Evolutionary conservation across 768 basidiomycete species (phyloP).

Genomic region (Hygrophoropsis aurantiaca): DNA sequence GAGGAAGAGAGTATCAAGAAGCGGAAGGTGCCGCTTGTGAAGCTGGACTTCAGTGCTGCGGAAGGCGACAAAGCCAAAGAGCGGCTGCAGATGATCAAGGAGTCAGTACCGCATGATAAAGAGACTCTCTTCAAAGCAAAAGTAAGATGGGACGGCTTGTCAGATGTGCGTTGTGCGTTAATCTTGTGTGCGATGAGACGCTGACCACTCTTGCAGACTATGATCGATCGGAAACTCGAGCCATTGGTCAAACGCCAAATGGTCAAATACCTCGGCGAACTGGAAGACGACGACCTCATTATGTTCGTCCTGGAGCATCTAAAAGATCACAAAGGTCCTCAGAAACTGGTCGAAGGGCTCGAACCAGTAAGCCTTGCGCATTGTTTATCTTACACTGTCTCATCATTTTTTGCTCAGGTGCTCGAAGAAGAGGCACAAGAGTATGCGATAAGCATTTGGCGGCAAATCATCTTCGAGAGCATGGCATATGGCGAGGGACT

Average conservation of each 20-base stretch:
- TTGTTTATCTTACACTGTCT: constrained; percentile 5
- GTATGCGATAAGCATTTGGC: constrained; percentile 79
- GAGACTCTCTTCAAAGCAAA: constrained; percentile 80
- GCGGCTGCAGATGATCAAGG: constrained; percentile 73
- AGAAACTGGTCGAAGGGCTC: constrained; percentile 84
- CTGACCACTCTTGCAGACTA: constrained; percentile 46
- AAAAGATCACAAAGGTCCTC: constrained; percentile 84
- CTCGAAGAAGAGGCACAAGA: constrained; percentile 89
- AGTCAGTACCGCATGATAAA: constrained; percentile 73
- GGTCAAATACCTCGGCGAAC: constrained; percentile 85
- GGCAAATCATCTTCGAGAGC: constrained; percentile 92
- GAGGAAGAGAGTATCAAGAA: constrained; percentile 79
- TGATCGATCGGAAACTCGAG: constrained; percentile 85
- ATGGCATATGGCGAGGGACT: constrained; percentile 90
- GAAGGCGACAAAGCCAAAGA: constrained; percentile 82
- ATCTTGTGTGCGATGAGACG: constrained; percentile 1
- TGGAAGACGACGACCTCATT: constrained; percentile 91
- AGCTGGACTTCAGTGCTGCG: constrained; percentile 85
- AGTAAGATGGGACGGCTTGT: constrained; percentile 89
- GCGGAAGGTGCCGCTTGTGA: constrained; percentile 83
- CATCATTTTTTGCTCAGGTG: constrained; percentile 49
- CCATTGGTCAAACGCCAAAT: constrained; percentile 81
- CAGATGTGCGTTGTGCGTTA: constrained; percentile 59
- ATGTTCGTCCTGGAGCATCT: constrained; percentile 94
- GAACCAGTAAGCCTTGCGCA: constrained; percentile 69